Percentiles rank a stretch among this genome's conserved stretches.
These are phyloP conservation scores for Coprinopsis strossmayeri DNA, from an alignment of 768 basidiomycete genomes.

Conservation along the genomic window DNA sequence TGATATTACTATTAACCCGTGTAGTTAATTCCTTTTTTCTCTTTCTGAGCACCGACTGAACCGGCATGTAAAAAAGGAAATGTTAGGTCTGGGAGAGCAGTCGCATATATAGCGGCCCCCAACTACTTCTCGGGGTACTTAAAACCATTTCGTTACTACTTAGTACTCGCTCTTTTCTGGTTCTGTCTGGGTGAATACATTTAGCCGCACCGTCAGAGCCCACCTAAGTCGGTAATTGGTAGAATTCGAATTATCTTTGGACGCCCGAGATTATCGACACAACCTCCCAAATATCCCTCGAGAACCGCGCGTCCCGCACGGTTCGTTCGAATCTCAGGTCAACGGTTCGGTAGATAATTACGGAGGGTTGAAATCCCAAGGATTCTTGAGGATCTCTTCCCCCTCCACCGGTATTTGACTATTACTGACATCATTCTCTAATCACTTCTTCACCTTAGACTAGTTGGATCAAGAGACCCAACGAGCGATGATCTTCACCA, in stretches of 20 bases:
- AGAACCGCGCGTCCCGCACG: not conserved
- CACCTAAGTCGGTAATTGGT: not conserved
- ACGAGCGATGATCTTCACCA: not conserved
- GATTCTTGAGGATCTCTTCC: not conserved
- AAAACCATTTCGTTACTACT: no score
- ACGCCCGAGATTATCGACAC: not conserved
- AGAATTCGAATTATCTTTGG: not conserved
- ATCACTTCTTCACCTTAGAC: not conserved
- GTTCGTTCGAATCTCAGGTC: not conserved
- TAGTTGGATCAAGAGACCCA: not conserved
- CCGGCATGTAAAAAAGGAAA: no score
- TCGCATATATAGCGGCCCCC: no score
- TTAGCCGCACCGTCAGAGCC: no score
- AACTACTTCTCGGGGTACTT: no score
- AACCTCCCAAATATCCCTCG: not conserved
- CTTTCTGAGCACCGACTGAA: not conserved
- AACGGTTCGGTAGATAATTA: not conserved
- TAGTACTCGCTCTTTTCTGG: no score
- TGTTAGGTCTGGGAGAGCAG: no score
- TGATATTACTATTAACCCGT: no score
- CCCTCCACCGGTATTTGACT: not conserved
- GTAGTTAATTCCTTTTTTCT: not conserved
- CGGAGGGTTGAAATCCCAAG: not conserved
- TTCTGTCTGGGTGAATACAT: no score
- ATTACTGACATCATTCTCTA: not conserved